phyloP scores from a whole-genome alignment of 352 stramenopile genomes.

The Pythium myriotylum region DNA sequence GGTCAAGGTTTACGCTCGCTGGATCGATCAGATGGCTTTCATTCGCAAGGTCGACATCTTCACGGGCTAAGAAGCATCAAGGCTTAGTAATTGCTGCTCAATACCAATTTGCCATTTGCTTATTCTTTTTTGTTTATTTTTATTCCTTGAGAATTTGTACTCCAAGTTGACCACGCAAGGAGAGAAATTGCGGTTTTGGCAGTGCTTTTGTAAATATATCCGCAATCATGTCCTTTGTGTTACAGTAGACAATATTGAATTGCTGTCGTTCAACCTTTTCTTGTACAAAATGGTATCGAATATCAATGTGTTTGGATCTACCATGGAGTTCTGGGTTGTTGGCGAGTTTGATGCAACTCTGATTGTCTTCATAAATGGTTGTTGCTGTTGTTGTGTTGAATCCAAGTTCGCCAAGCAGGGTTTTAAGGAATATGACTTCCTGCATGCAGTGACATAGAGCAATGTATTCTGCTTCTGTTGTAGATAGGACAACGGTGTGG shows the following conservation, averaged over 20 bases:
- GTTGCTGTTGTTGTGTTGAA: constrained; percentile 1
- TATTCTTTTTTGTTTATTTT: too few species aligned
- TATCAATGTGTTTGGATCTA: constrained; percentile 35
- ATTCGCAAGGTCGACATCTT: constrained; percentile 5
- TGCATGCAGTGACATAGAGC: too few species aligned
- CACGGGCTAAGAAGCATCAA: neutral
- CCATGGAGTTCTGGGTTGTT: constrained; percentile 36
- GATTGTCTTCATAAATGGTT: constrained; percentile 36
- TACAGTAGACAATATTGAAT: constrained; percentile 30
- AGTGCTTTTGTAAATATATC: constrained; percentile 35
- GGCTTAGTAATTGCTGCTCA: neutral
- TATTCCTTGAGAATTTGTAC: too few species aligned
- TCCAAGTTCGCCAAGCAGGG: constrained; percentile 7
- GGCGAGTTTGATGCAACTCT: constrained; percentile 37
- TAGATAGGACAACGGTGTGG: too few species aligned
- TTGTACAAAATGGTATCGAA: constrained; percentile 42
- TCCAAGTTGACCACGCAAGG: too few species aligned
- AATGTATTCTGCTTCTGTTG: too few species aligned
- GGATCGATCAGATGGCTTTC: constrained; percentile 1
- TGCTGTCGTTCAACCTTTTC: constrained; percentile 29
- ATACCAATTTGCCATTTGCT: too few species aligned
- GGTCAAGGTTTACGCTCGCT: neutral
- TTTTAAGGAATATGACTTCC: constrained; percentile 19
- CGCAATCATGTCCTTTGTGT: constrained; percentile 28
- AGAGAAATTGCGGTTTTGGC: constrained; percentile 18